Base-by-base conservation (phyloP, 1,139 yeast genomes). In the Nadsonia commutata region DNA sequence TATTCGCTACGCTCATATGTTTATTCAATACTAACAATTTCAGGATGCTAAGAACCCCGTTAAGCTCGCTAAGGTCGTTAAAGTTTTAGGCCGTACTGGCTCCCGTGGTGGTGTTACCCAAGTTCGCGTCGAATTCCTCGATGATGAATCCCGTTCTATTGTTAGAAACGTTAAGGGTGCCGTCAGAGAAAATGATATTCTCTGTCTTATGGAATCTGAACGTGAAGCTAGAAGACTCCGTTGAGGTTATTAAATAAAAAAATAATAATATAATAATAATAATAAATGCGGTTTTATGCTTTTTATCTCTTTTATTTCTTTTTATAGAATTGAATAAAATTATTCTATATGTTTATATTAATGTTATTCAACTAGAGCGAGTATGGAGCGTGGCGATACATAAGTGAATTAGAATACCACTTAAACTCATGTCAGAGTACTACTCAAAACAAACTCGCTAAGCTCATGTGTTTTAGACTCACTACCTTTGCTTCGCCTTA, bases 71-170 rank as follows among this genome's bases (percentile, higher is more conserved):
- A 88, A 86, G 78, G 97, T 90, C 69, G 86, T 84, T 76, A 90
- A 90, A 79, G 97, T 90, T 72, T 80, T 90, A 72, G 97, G 97
- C 71, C 86, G 97, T 77, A 88, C 97, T 80, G 97, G 96, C 69
- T 88, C 96, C 69, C 88, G 97, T 78, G 98, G 98, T 81, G 97
- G 96, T 81, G 98, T 90, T 74, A 90, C 97, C 73, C 98, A 90
- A 76, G 97, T 90, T 71, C 88, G 98, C 75, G 97, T 90, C 65
- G 97, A 90, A 74, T 90, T 90, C 82, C 79, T 90, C 71, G 97
- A 88, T 71, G 97, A 90, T 70, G 75, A 94, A 64, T 76, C 95
- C 71, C 86, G 97, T 80, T 83, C 95, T 66, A 88, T 90, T 67
- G 96, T 90, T 77, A 86, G 98, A 82, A 90, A 90, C 80, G 98